Base-by-base conservation (phyloP, 768 basidiomycete species). In the Dictyophora rubrovolvata region DNA sequence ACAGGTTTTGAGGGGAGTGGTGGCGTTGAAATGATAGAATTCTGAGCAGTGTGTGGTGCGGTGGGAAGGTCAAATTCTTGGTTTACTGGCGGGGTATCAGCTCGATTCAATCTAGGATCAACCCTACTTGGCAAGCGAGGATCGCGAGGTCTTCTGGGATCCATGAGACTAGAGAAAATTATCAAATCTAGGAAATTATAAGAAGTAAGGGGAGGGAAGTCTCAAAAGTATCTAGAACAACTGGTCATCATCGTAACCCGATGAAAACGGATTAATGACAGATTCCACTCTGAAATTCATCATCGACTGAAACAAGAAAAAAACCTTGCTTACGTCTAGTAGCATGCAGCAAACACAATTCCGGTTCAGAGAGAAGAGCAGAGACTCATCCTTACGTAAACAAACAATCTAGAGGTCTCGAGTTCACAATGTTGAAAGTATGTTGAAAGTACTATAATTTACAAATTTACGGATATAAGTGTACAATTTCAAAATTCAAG, bases 201-300 rank as follows among this genome's bases (percentile, higher is more conserved):
- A 50, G 8, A 37, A 35, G 17, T 7, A 35, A 20, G 37, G 20
- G 35, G 48, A 14, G 36, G 17, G 56, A 42, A 36, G 35, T 73
- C 72, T 92, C 89, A 93, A 89, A 82, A 93, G 89, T 93, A 93
- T 92, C 89, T 84, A 78, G 88, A 89, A 89, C 87, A 79, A 82
- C 68, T 57, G 73, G 87, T 91, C 89, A 80, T 77, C 88, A 79
- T 68, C 62, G 79, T 79, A 74, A 87, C 84, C 86, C 86, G 72
- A 70, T 61, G 56, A 66, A 69, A 64, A 71, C 72, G 77, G 86
- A 81, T 90, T 78, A 75, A 80, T 86, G 42, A 70, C 73, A 85
- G 89, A 75, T 84, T 89, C 89, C 89, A 92, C 89, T 92, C 89
- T 87, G 85, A 35, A 87, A 81, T 42, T 92, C 87, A 91, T 92